Evolutionary conservation across 805 yeast genomes (phyloP), one percentile per base, ranked within the genome.

Genomic region (Teunomyces atbi): DNA sequence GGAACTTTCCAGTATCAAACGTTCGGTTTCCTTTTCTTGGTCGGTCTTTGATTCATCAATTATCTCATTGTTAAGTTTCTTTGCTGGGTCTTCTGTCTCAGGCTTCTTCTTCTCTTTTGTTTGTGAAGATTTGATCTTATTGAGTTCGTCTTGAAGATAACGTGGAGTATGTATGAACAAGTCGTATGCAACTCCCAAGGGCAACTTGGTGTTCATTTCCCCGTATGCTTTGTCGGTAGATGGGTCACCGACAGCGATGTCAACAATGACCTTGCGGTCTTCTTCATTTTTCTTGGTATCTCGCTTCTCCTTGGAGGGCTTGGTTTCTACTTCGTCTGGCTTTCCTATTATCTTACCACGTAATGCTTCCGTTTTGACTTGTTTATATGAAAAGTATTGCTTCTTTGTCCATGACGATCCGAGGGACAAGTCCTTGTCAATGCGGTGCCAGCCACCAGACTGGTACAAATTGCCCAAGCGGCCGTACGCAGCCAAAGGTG

Each of bases 401-500:
- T 64, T 62, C 41, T 60, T 56, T 29, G 68, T 51, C 81, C 81
- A 78, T 4, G 74, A 65, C 18, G 59, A 52, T 4, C 74, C 73
- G 45, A 81, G 64, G 13, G 57, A 55, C 32, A 81, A 63, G 55
- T 81, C 84, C 52, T 79, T 79, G 18, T 71, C 69, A 20, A 77
- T 50, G 42, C 65, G 62, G 30, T 50, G 45, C 82, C 82, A 79
- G 10, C 65, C 65, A 6, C 62, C 63, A 20, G 43, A 38, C 2
- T 34, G 44, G 12, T 47, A 45, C 11, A 54, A 21, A 12, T 68
- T 65, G 59, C 67, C 66, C 30, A 51, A 44, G 6, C 51, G 52
- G 11, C 70, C 71, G 5, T 57, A 58, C 2, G 37, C 20, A 6
- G 48, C 41, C 5, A 39, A 16, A 12, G 72, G 71, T 1, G 53